phyloP scores from a whole-genome alignment of 306 rosid genomes.

The Vigna trinervia region DNA sequence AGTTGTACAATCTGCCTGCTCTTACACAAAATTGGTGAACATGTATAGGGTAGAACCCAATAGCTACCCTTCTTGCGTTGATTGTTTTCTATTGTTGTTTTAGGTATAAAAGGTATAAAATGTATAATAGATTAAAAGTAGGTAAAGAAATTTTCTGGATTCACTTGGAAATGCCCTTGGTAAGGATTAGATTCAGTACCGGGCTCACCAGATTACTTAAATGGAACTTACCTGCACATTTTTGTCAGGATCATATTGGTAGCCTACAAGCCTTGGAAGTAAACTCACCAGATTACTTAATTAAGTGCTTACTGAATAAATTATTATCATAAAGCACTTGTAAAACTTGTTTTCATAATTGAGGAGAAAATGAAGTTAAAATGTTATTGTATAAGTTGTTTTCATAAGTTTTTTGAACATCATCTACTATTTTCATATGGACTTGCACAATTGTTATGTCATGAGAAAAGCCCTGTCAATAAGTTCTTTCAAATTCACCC shows the following conservation, averaged over 20 bases:
- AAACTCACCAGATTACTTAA: constrained; percentile 19
- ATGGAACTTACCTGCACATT: constrained; percentile 83
- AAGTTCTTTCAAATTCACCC: no score
- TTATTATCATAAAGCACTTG: no score
- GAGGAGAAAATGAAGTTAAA: no score
- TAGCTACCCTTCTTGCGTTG: no score
- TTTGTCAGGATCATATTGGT: constrained; percentile 98
- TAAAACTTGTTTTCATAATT: no score
- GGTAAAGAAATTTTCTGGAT: background rate
- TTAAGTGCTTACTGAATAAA: no score
- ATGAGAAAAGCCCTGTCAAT: no score
- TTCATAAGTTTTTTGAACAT: no score
- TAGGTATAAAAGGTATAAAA: background rate
- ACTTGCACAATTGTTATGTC: no score
- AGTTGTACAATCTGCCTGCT: background rate
- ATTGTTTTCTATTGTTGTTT: background rate
- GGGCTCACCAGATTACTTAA: background rate
- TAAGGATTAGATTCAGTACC: constrained; percentile 16
- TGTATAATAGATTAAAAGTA: background rate
- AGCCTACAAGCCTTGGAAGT: constrained; percentile 93
- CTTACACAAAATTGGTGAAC: background rate
- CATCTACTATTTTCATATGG: no score
- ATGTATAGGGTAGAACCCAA: background rate
- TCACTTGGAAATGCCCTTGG: background rate
- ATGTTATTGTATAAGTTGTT: no score